Evolutionary conservation across 179 eudicot genomes (phyloP).

Genomic region (Gypsophila paniculata): DNA sequence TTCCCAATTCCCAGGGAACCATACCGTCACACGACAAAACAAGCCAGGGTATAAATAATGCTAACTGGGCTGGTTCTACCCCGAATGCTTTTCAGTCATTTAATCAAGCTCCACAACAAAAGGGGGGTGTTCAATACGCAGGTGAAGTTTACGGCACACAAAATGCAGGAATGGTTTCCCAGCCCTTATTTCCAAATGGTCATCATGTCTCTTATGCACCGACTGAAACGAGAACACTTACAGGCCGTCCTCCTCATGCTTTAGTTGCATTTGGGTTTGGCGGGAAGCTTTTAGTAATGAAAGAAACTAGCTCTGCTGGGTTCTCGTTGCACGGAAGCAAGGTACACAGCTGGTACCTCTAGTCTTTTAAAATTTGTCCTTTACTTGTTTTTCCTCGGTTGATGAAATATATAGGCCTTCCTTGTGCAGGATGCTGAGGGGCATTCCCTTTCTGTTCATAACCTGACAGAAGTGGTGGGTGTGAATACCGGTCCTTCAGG

Average conservation of each 20-base stretch:
- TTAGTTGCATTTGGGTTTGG: conserved; percentile 92
- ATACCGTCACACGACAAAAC: conserved; percentile 34
- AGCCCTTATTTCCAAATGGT: conserved; percentile 42
- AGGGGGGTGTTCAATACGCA: conserved; percentile 36
- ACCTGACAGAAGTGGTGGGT: conserved; percentile 59
- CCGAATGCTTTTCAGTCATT: conserved; percentile 37
- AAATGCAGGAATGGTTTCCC: conserved; percentile 34
- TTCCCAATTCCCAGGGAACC: conserved; percentile 31
- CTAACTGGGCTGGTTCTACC: conserved; percentile 32
- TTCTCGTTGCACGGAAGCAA: conserved; percentile 50
- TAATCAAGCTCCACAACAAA: conserved; percentile 34
- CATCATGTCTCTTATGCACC: conserved; percentile 39
- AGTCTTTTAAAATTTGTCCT: not conserved
- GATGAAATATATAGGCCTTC: not conserved
- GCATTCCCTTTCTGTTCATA: conserved; percentile 49
- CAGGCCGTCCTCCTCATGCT: conserved; percentile 93
- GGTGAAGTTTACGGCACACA: conserved; percentile 39
- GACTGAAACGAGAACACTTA: conserved; percentile 57
- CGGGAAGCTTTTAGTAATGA: conserved; percentile 82
- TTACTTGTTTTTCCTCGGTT: not conserved
- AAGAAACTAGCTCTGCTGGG: conserved; percentile 36
- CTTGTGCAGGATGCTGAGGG: conserved; percentile 52
- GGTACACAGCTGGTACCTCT: conserved; percentile 33
- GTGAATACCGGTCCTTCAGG: conserved; percentile 37
- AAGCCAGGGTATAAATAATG: conserved; percentile 32